Evolutionary conservation across 805 yeast species (phyloP), one percentile per base, ranked within the genome.

Genomic region (Starmerella roubikii): DNA sequence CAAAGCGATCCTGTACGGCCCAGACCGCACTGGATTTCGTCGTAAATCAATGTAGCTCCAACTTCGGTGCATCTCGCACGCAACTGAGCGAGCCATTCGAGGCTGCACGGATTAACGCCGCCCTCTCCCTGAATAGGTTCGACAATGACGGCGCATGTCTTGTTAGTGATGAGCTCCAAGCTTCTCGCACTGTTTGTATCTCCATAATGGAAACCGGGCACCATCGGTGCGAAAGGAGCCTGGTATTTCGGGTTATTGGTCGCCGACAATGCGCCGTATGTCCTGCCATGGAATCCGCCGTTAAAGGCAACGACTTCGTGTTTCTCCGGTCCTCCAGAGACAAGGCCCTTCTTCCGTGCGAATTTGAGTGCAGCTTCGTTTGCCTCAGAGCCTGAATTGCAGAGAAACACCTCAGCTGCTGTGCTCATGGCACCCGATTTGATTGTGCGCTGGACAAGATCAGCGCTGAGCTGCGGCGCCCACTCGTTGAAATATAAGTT

Each of bases 61-160:
- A 77, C 68, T 40, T 76, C 68, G 40, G 64, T 62, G 57, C 95
- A 83, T 40, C 80, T 60, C 51, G 71, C 59, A 49, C 78, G 76
- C 56, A 88, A 63, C 35, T 72, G 74, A 3, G 66, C 55, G 45
- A 88, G 66, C 55, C 82, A 85, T 31, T 75, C 81, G 0, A 60
- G 49, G 28, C 71, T 66, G 42, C 83, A 71, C 17, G 78, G 74
- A 53, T 76, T 74, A 16, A 88, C 77, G 41, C 98, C 98, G 41
- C 98, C 97, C 64, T 88, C 98, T 50, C 97, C 98, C 65, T 91
- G 98, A 42, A 91, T 78, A 18, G 98, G 98, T 62, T 91, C 98
- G 28, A 91, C 76, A 40, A 91, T 91, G 23, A 91, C 91, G 38
- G 86, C 98, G 51, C 94, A 83, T 1, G 86, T 78, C 47, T 74